Evolutionary conservation across 106 monocot genomes (phyloP), one percentile per base, ranked within the genome.

Genomic region (Iris macrosiphon): DNA sequence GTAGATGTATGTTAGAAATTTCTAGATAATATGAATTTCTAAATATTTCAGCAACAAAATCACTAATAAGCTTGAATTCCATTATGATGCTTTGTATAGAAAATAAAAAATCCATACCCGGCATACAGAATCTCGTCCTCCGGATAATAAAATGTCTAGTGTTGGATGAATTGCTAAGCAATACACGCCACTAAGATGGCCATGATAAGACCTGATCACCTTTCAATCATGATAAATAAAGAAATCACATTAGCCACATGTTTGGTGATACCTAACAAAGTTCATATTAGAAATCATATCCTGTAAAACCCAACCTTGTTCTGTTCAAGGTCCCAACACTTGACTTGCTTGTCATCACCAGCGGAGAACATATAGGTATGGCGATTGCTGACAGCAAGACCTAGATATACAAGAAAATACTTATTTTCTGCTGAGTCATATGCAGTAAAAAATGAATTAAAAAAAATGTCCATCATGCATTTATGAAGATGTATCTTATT

Each of bases 271-370:
- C n/a, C 15, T 12, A 18, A 30, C 18, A 18, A 47, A 61, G 9
- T 35, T 20, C 32, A 61, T 17, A 19, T 22, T 31, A 34, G 35
- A 2, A 48, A 61, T 33, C 21, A 48, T 4, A 46, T 6, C 40
- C 16, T 16, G 25, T 21, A 29, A 19, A 4, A 22, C 15, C 3
- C 5, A 46, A 95, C 94, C 94, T 95, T 95, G 54, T 89, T 95
- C 50, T 95, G 84, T 71, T 89, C 94, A 66, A 95, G 81, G 18
- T 95, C 94, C 94, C 94, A 95, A 55, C 94, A 95, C 70, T 71
- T 95, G 27, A 95, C 94, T 85, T 82, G 94, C 64, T 95, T 95
- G 54, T 95, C 94, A 82, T 95, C 94, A 67, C 94, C 94, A 66
- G 94, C 94, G 44, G 94, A 95, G 57, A 98, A 98, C 69, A 98